These are phyloP conservation scores for Paracoccidioides brasiliensis DNA, from an alignment of 2,329 filamentous ascomycete species.

Conservation along the genomic window DNA sequence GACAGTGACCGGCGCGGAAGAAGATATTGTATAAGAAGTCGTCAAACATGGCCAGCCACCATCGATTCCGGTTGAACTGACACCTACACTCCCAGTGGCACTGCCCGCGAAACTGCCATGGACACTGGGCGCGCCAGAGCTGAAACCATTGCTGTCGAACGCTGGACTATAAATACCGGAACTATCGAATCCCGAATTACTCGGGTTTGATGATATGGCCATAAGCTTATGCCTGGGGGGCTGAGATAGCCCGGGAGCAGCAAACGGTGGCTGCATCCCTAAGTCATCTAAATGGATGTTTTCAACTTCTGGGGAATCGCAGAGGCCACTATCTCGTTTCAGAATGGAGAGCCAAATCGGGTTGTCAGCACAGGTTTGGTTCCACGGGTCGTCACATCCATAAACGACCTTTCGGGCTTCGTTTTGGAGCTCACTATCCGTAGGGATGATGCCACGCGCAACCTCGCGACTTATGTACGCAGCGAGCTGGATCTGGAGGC, in stretches of 20 bases:
- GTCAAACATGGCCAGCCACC: constrained; percentile 10
- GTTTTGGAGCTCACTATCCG: constrained; percentile 19
- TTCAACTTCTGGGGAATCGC: constrained; percentile 19
- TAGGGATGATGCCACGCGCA: constrained; percentile 23
- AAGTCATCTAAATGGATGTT: constrained; percentile 25
- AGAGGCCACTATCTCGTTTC: constrained; percentile 32
- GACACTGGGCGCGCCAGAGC: constrained; percentile 25
- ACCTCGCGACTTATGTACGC: constrained; percentile 26
- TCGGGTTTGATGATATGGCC: constrained; percentile 9
- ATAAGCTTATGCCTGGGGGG: constrained; percentile 21
- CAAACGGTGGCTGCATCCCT: constrained; percentile 32
- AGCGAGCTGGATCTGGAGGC: constrained; percentile 29
- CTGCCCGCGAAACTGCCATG: constrained; percentile 19
- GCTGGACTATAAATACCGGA: constrained; percentile 24
- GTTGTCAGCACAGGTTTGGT: constrained; percentile 35
- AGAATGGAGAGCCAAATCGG: constrained; percentile 33
- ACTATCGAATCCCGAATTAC: constrained; percentile 17
- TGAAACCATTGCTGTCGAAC: constrained; percentile 19
- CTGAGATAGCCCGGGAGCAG: constrained; percentile 22
- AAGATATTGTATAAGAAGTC: constrained; percentile 13
- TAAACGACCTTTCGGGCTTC: constrained; percentile 20
- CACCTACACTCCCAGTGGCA: constrained; percentile 17
- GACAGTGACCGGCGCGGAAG: constrained; percentile 20
- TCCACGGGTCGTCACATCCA: constrained; percentile 21
- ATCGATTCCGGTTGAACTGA: constrained; percentile 22